Conservation (phyloP, 176 grass and related monocot genomes). For the Oryza coarctata region DNA sequence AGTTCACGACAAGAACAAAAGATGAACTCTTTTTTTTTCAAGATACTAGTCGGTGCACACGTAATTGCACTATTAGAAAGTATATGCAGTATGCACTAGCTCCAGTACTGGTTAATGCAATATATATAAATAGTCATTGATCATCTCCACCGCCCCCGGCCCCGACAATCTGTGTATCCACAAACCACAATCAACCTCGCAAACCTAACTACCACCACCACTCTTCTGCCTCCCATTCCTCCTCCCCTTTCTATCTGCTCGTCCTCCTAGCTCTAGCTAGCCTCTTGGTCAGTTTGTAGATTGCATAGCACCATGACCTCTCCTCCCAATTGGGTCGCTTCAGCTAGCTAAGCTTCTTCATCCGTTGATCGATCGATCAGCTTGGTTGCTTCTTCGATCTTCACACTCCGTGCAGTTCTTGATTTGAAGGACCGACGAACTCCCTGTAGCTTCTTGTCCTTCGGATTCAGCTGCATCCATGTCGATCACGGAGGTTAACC, state of each 20-base stretch:
- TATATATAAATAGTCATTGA: not conserved
- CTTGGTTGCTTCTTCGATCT: not conserved
- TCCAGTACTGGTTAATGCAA: not conserved
- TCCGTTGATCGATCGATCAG: not conserved
- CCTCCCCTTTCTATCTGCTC: not conserved
- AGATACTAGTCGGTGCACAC: constrained; percentile 30
- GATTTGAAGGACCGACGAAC: not conserved
- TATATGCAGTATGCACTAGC: no score
- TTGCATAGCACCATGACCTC: not conserved
- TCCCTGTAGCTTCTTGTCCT: not conserved
- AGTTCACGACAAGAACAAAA: not conserved
- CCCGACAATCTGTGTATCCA: not conserved
- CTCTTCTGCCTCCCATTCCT: not conserved
- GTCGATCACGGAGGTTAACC: constrained; percentile 40
- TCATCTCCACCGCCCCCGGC: not conserved
- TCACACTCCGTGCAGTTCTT: not conserved
- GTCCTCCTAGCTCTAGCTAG: not conserved
- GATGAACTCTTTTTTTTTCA: not conserved
- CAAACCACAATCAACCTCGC: not conserved
- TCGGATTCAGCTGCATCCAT: constrained; percentile 19
- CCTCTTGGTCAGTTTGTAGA: not conserved
- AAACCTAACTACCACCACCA: not conserved
- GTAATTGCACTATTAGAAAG: not conserved
- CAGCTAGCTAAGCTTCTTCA: not conserved
- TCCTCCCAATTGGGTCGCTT: not conserved